Percentiles rank a stretch among this genome's conserved stretches.
Evolutionary conservation across 495 filamentous ascomycete genomes (phyloP).

Genomic region (Xylaria curta): DNA sequence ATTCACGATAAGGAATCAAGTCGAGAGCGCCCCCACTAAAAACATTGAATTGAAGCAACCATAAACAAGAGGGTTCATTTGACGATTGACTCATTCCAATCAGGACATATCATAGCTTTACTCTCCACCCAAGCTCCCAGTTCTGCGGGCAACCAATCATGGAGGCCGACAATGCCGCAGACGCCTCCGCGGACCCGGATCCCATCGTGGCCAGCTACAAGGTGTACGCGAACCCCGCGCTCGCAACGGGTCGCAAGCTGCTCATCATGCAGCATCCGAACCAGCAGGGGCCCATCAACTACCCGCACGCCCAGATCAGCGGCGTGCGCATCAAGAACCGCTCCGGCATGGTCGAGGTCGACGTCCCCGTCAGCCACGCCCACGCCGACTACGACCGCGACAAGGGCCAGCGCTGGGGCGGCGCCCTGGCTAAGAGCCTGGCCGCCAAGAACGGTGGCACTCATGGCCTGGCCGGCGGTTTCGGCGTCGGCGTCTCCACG

Average conservation of each 20-base stretch:
- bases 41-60: constrained; percentile 6
- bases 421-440: constrained; percentile 47
- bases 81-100: not conserved
- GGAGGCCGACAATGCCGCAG: constrained; percentile 19
- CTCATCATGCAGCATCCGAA: constrained; percentile 54
- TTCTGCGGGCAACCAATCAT: not conserved
- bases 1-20: constrained; percentile 1
- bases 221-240: constrained; percentile 54
- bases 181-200: constrained; percentile 44
- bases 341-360: constrained; percentile 56
- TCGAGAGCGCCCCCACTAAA: constrained; percentile 10
- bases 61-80: not conserved
- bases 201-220: constrained; percentile 56
- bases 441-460: constrained; percentile 55
- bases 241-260: constrained; percentile 49
- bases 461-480: constrained; percentile 54
- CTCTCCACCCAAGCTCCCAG: not conserved
- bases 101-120: not conserved
- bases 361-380: constrained; percentile 50
- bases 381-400: constrained; percentile 51
- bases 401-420: constrained; percentile 56
- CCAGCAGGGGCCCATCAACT: constrained; percentile 41
- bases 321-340: constrained; percentile 53
- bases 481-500: constrained; percentile 46
- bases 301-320: constrained; percentile 33